Evolutionary conservation across 148 eudicot genomes (phyloP).

Genomic region (Nepenthes gracilis): DNA sequence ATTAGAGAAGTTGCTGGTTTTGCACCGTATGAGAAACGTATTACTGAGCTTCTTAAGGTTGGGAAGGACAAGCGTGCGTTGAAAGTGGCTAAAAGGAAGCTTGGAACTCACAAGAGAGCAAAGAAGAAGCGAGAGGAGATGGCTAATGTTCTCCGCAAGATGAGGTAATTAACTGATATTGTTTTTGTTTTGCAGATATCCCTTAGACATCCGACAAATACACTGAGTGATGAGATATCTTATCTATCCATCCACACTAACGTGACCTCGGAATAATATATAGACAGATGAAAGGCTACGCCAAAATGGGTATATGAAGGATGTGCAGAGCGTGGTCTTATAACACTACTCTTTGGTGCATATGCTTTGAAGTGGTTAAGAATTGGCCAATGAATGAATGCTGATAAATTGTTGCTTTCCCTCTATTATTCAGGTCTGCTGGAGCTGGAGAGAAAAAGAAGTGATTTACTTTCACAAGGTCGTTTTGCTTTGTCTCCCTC

Average conservation of each 20-base stretch:
- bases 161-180: constrained; percentile 26
- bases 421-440: constrained; percentile 32
- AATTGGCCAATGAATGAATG: background rate
- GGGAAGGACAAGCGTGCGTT: constrained; percentile 63
- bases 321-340: no score
- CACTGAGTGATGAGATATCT: no score
- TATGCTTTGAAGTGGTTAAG: no score
- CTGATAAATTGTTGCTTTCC: background rate
- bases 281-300: no score
- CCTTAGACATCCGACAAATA: no score
- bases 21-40: constrained; percentile 67
- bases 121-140: constrained; percentile 79
- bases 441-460: constrained; percentile 66
- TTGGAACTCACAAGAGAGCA: constrained; percentile 77
- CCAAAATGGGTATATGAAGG: no score
- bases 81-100: constrained; percentile 55
- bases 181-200: background rate
- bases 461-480: constrained; percentile 11
- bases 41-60: constrained; percentile 56
- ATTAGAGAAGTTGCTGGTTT: constrained; percentile 60
- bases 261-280: no score
- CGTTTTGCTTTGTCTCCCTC: background rate
- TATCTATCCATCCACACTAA: no score
- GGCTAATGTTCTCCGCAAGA: constrained; percentile 55
- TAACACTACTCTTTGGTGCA: no score